A percentile compares a stretch with the other conserved stretches of the same genome.
phyloP scores from a whole-genome alignment of 495 filamentous ascomycete genomes.

The Schizothecium vesticola region DNA sequence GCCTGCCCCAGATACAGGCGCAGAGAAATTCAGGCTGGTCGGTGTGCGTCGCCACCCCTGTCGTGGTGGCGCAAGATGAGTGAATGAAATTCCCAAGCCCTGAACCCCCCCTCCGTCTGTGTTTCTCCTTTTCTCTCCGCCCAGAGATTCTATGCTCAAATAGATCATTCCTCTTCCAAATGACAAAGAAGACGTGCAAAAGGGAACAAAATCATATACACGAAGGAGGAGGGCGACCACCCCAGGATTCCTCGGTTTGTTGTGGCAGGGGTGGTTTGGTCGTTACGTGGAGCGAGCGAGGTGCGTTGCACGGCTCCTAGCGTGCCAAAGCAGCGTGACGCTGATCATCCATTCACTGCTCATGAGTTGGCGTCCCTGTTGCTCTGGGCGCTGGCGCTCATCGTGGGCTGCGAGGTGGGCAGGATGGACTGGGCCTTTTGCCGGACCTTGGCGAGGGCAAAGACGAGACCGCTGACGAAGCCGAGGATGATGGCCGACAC shows the following conservation, averaged over 20 bases:
- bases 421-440: constrained; percentile 61
- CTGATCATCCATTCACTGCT: constrained; percentile 7
- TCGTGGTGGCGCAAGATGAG: not conserved
- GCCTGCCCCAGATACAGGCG: constrained; percentile 10
- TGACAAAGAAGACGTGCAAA: not conserved
- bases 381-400: constrained; percentile 90
- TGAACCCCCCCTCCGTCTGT: not conserved
- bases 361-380: constrained; percentile 68
- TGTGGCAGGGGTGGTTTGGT: not conserved
- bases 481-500: constrained; percentile 85
- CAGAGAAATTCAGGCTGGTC: not conserved
- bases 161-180: constrained; percentile 8
- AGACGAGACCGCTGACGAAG: constrained; percentile 88
- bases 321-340: not conserved
- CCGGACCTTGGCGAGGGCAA: constrained; percentile 84
- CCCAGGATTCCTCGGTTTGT: not conserved
- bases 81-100: not conserved
- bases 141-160: constrained; percentile 10
- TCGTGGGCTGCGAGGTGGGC: constrained; percentile 61
- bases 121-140: not conserved
- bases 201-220: constrained; percentile 16
- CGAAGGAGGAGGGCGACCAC: constrained; percentile 4
- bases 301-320: not conserved
- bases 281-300: not conserved
- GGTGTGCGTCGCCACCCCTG: constrained; percentile 4